Evolutionary conservation across 495 filamentous ascomycete species (phyloP), one percentile per base, ranked within the genome.

Genomic region (Diplogelasinospora grovesii): DNA sequence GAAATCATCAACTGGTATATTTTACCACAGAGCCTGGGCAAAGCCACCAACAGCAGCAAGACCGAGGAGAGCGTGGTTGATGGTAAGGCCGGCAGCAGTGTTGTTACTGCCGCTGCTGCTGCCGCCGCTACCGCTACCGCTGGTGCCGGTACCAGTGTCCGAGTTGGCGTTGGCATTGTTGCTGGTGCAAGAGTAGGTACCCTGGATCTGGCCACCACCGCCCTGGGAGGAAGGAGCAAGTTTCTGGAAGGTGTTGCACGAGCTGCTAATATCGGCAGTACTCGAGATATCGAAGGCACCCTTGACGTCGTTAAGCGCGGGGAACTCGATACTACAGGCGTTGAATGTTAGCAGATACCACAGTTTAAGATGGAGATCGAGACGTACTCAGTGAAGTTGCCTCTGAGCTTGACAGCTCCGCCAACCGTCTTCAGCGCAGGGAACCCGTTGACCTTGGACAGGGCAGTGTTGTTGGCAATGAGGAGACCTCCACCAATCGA

Each of bases 331-430:
- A 39, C 89, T 95, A 50, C 9, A 39, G 41, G 19, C 19, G 40
- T 13, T 1, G 14, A n/a, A 27, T 11, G 45, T 52, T 15, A 47
- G 34, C 25, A 25, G 33, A 7, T 15, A 2, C 8, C 8, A 16
- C n/a, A 15, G 3, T 9, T 1, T 0, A 8, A 10, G 2, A 18
- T 1, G 1, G 23, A 8, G 7, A 29, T 5, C 13, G 22, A 6
- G n/a, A 77, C 88, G 71, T 73, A 95, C 84, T 76, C 68, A 36
- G 76, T 75, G 63, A 95, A 93, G 66, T 76, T 81, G 54, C 92
- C 92, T 53, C 78, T 79, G 65, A 95, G 79, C 69, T 94, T 86
- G 62, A 99, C 68, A 44, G 89, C 90, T 65, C 90, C 92, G 47
- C 71, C 74, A 31, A 97, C 74, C n/a, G 59, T 71, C 44, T 73